Percentiles rank a stretch among this genome's conserved stretches.
These are phyloP conservation scores for Colletotrichum euphorbiae DNA, from an alignment of 2,329 filamentous ascomycete genomes.

Conservation along the genomic window DNA sequence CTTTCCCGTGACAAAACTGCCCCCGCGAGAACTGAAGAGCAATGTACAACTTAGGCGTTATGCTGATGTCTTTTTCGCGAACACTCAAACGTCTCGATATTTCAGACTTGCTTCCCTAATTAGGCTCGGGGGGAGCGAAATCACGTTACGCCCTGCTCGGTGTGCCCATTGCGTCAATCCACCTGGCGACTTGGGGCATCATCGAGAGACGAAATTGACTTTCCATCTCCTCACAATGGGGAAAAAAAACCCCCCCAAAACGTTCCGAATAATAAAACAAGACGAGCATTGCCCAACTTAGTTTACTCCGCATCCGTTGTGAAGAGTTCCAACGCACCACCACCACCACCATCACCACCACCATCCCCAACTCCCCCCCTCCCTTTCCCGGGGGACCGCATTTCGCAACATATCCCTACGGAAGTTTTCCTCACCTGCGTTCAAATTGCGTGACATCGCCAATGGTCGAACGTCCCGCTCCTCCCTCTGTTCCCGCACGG, in stretches of 20 bases:
- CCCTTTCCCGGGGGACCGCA: too few relatives aligned
- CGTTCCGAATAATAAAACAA: not conserved
- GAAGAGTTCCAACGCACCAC: conserved; percentile 3
- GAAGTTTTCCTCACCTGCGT: not conserved
- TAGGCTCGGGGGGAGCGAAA: not conserved
- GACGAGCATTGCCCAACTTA: not conserved
- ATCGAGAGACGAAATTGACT: not conserved
- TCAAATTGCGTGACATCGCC: conserved; percentile 5
- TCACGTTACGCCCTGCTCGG: too few relatives aligned
- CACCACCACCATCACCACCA: not conserved
- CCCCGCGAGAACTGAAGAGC: conserved; percentile 5
- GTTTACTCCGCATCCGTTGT: conserved; percentile 4
- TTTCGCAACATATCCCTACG: not conserved
- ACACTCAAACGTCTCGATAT: not conserved
- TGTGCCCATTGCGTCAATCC: not conserved
- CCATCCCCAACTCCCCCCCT: not conserved
- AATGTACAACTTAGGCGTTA: too few relatives aligned
- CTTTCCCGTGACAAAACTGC: not conserved
- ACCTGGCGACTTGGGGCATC: not conserved
- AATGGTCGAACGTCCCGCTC: conserved; percentile 13
- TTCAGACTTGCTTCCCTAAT: not conserved
- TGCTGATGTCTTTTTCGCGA: too few relatives aligned
- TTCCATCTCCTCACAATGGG: too few relatives aligned
- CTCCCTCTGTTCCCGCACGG: not conserved
- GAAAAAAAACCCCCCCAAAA: not conserved